Conservation (phyloP, 2,329 filamentous ascomycete genomes). For the Penicillium sp. region DNA sequence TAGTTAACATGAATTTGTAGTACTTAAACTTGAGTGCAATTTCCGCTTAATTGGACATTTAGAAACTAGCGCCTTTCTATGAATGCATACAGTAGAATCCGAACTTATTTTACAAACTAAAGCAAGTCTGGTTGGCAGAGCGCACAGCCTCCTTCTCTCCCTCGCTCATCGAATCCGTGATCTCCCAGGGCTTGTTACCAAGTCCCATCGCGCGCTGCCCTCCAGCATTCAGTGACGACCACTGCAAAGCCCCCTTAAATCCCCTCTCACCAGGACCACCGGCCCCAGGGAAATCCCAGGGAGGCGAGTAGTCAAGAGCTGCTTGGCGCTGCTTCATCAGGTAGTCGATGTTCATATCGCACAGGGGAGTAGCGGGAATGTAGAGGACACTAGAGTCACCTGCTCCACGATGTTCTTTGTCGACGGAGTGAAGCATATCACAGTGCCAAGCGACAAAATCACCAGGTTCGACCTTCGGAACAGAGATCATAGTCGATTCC, state of each 20-base stretch:
- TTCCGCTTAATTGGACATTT: neutral
- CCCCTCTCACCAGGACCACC: conserved; percentile 47
- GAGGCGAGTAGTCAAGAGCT: conserved; percentile 70
- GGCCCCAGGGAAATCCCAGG: conserved; percentile 70
- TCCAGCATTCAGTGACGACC: conserved; percentile 47
- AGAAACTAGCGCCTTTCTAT: neutral
- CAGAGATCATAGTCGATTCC: conserved; percentile 69
- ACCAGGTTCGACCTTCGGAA: conserved; percentile 70
- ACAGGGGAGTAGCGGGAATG: conserved; percentile 84
- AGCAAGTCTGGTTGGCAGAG: conserved; percentile 60
- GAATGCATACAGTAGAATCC: neutral
- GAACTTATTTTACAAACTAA: conserved; percentile 34
- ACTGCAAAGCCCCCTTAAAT: conserved; percentile 44
- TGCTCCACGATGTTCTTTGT: conserved; percentile 72
- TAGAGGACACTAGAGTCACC: conserved; percentile 84
- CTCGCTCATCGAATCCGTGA: conserved; percentile 50
- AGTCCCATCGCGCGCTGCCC: conserved; percentile 62
- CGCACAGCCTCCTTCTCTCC: conserved; percentile 58
- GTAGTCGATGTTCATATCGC: conserved; percentile 73
- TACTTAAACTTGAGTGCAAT: neutral
- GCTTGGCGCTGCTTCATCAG: conserved; percentile 70
- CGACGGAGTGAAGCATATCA: conserved; percentile 80
- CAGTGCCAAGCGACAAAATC: conserved; percentile 83
- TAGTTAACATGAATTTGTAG: too few relatives aligned
- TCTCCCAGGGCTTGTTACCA: conserved; percentile 53